Conservation (phyloP, 495 filamentous ascomycete species). For the Aspergillus kassunensis region DNA sequence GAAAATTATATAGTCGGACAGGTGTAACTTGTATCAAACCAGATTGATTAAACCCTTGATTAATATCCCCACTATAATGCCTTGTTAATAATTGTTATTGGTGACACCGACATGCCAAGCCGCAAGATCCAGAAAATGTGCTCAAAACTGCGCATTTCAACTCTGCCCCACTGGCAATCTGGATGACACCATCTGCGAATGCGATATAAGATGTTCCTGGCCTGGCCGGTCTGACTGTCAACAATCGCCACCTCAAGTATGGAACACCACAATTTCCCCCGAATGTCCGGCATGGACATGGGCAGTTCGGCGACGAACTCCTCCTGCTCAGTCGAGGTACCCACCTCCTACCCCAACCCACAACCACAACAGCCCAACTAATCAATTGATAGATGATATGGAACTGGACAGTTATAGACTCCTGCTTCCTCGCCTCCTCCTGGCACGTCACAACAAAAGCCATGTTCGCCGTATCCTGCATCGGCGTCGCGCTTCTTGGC, state of each 20-base stretch:
- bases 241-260: neutral
- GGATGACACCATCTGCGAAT: too few species aligned
- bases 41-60: too few species aligned
- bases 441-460: slow-evolving; percentile 59
- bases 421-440: slow-evolving; percentile 57
- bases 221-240: too few species aligned
- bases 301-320: neutral
- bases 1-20: neutral
- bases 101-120: neutral
- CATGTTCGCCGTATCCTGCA: slow-evolving; percentile 63
- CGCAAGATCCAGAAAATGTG: slow-evolving; percentile 14
- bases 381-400: slow-evolving; percentile 55
- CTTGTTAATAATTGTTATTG: too few species aligned
- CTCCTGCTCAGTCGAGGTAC: slow-evolving; percentile 24
- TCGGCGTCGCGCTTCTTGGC: slow-evolving; percentile 60
- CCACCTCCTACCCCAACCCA: neutral
- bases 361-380: neutral
- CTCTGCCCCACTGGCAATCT: too few species aligned
- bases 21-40: neutral
- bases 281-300: slow-evolving; percentile 18
- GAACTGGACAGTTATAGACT: slow-evolving; percentile 65
- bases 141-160: slow-evolving; percentile 7
- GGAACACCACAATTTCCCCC: slow-evolving; percentile 4
- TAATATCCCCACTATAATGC: too few species aligned
- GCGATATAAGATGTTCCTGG: too few species aligned